Base-by-base conservation (phyloP, 106 monocot genomes). In the Hemerocallis citrina region DNA sequence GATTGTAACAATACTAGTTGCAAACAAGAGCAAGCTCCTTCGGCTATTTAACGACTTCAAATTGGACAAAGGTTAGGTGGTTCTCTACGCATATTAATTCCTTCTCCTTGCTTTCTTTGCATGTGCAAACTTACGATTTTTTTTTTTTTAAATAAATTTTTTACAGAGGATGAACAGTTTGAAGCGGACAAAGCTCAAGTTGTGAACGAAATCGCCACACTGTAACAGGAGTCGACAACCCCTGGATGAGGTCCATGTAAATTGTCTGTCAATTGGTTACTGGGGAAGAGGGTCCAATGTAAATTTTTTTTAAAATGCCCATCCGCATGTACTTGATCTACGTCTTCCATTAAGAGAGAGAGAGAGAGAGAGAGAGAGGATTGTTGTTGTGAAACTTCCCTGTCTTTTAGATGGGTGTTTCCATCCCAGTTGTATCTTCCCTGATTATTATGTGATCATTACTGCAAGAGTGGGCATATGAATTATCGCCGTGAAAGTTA, bases 21-120 rank as follows among this genome's bases (percentile, higher is more conserved):
- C 83, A 40, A 98, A 98, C 62, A 81, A 74, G 69, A 85, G 52
- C 77, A 98, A 98, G 82, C 74, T 98, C 52, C 84, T 91, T 55
- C 87, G 91, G 7, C 64, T 91, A 14, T 77, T 98, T 24, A 57
- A 34, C 19, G 81, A 61, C 61, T 82, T 98, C 55, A 91, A 91
- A 62, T 29, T 70, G 34, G 96, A 98, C 20, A 98, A 91, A 98
- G 96, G 96, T 94, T 56, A 73, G 40, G 57, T 41, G 21, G n/a
- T 31, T 32, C n/a, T 23, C 1, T n/a, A n/a, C n/a, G n/a, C n/a
- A n/a, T n/a, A n/a, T n/a, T n/a, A n/a, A 7, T 49, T 22, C 23
- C 2, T 49, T 3, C 24, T 11, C 49, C 7, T 11, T 21, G 19
- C 22, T 49, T 22, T 11, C 5, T 44, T 12, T 12, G 15, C 10